These are phyloP conservation scores for Cercophora sp. DNA, from an alignment of 495 filamentous ascomycete genomes.

Conservation along the genomic window DNA sequence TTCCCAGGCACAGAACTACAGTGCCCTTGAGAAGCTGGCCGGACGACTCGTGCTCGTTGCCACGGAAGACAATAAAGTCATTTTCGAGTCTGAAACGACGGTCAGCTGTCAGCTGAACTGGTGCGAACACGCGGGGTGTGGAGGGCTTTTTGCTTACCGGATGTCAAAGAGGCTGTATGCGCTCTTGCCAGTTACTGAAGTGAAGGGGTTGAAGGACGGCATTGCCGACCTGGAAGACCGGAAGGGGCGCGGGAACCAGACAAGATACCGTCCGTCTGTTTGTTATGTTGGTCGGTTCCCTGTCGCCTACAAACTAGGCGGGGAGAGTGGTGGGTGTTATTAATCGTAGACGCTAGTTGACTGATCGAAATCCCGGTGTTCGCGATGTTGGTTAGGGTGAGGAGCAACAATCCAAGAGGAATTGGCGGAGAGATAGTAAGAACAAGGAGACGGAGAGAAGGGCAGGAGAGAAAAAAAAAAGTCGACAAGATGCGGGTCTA, in stretches of 20 bases:
- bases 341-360: too few species aligned
- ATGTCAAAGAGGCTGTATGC: constrained; percentile 51
- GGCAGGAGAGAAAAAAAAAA: constrained; percentile 5
- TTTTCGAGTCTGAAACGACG: constrained; percentile 60
- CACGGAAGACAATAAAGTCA: constrained; percentile 75
- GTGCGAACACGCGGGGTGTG: not conserved
- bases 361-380: too few species aligned
- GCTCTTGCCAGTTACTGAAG: constrained; percentile 37
- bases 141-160: constrained; percentile 35
- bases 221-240: constrained; percentile 25
- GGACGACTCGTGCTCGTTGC: constrained; percentile 67
- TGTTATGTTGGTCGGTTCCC: too few species aligned
- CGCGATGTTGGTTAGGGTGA: too few species aligned
- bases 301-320: too few species aligned
- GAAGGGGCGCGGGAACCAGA: not conserved
- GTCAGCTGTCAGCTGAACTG: constrained; percentile 2
- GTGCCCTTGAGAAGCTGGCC: constrained; percentile 71
- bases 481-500: constrained; percentile 5
- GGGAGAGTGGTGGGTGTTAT: too few species aligned
- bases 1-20: constrained; percentile 68
- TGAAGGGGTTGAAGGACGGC: constrained; percentile 50
- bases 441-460: constrained; percentile 4
- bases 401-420: too few species aligned
- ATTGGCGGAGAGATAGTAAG: too few species aligned
- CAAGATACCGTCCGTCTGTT: constrained; percentile 1